A percentile compares a stretch with the other conserved stretches of the same genome.
Evolutionary conservation across 139 green algal genomes (phyloP).

Genomic region (Mesotaenium endlicherianum): DNA sequence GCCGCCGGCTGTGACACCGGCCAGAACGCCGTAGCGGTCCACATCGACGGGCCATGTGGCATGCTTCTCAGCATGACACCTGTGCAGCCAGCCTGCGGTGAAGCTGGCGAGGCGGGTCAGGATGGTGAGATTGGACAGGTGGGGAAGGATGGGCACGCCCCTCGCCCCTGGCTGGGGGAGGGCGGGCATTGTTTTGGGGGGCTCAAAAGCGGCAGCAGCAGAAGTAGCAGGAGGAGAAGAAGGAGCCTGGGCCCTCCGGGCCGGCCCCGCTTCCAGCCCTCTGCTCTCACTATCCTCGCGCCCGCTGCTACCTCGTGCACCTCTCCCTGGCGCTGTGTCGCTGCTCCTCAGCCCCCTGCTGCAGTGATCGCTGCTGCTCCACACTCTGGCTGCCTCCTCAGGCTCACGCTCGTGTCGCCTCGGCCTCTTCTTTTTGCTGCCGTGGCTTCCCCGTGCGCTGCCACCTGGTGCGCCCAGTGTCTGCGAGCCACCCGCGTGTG

Average conservation of each 20-base stretch:
- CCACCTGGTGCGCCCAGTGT: no score
- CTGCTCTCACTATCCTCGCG: neutral
- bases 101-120: neutral
- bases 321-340: neutral
- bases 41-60: neutral
- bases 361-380: no score
- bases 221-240: no score
- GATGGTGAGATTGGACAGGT: neutral
- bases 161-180: neutral
- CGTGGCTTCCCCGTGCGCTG: no score
- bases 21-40: conserved; percentile 4
- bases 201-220: no score
- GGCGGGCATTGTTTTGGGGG: no score
- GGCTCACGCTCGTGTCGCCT: neutral
- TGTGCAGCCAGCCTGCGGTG: conserved; percentile 6
- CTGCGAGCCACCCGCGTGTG: no score
- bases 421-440: neutral
- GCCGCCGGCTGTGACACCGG: neutral
- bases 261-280: no score
- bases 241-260: no score
- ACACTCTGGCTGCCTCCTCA: no score
- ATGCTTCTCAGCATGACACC: neutral
- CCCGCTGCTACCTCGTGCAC: neutral
- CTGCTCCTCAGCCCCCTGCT: no score
- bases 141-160: neutral